Base-by-base conservation (phyloP, 2,329 filamentous ascomycete species). In the Neonectria hederae region DNA sequence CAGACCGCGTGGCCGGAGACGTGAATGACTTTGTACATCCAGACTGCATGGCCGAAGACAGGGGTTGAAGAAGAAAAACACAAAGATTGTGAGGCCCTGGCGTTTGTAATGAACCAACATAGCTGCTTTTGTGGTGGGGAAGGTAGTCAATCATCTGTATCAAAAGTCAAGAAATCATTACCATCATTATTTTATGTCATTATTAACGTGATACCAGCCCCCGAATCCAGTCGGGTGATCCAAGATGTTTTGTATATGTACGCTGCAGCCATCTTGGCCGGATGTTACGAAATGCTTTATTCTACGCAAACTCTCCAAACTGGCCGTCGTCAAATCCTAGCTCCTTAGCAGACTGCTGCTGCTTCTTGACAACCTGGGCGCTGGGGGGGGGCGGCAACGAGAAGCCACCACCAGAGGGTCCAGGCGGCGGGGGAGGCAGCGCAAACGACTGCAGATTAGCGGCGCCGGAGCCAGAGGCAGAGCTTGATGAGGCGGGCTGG, bases 311-410 rank as follows among this genome's bases (percentile, higher is more conserved):
- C 79, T 97, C 93, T 21, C 92, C 93, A 85, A 94, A 94, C 75
- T 95, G 91, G 1, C 93, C 93, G 76, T 97, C 92, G 74, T 97
- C 93, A 72, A 96, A 96, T 0, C 92, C 92, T 68, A 95, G 74
- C 63, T 93, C 89, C 74, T 89, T 82, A 5, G 85, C 81, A 13
- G 86, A 84, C 72, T 80, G 81, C 72, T 88, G 85, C 77, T 72
- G 65, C 57, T 86, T 83, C 79, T 87, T 89, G n/a, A 87, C 83
- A 63, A 87, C 86, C 68, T 83, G 82, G 14, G 86, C 86, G 65
- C 84, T 88, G 1, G 90, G 90, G 8, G 91, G 90, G 28, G 92
- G 90, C 7, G 91, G 89, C 59, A 92, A 79, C 65, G 90, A 84
- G 49, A 81, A 79, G 1, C 77, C 74, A 17, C 73, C 73, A 86